Evolutionary conservation across 768 basidiomycete species (phyloP), one percentile per base, ranked within the genome.

Genomic region (Auricularia auricula-judae): DNA sequence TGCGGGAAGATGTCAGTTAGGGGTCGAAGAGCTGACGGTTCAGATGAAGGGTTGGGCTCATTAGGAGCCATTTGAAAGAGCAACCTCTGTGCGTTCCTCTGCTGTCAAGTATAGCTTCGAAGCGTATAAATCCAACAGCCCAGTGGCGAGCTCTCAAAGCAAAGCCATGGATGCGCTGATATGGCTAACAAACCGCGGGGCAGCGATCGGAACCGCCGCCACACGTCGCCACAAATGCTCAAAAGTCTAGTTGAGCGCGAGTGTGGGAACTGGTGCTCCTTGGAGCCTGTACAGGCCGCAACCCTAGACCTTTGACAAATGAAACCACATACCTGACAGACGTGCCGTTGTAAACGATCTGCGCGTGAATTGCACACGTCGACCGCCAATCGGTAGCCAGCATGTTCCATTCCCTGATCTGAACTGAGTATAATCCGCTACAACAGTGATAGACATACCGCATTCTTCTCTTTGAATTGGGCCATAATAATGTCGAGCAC

Each of bases 331-430:
- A 29, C 53, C 69, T 90, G 86, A 71, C 87, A 90, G 58, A 96
- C 89, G 67, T 93, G 84, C 4, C 93, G 86, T 72, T 93, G 91
- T 4, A 98, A 82, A 73, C 89, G 91, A 74, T 94, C 92, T 3
- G 90, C 81, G 0, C 91, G 87, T 29, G 79, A 79, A 65, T 86
- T 93, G 80, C 92, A 95, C 35, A 97, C 84, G 69, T 90, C 86
- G 3, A 90, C 87, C 0, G 92, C 93, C 42, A 97, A 82, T 42
- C 89, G 84, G 73, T 86, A 89, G 0, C 89, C 84, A 10, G 91
- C 84, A 67, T 89, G 86, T 47, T 90, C 88, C 67, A 84, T 75
- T 64, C 83, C 79, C 87, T 88, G 69, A 8, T 39, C 53, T 65
- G 1, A 72, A 65, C 63, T 63, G 36, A 62, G 16, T 29, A 34